A percentile compares a stretch with the other conserved stretches of the same genome.
These are phyloP conservation scores for Hamigera avellanea DNA, from an alignment of 495 filamentous ascomycete genomes.

Conservation along the genomic window DNA sequence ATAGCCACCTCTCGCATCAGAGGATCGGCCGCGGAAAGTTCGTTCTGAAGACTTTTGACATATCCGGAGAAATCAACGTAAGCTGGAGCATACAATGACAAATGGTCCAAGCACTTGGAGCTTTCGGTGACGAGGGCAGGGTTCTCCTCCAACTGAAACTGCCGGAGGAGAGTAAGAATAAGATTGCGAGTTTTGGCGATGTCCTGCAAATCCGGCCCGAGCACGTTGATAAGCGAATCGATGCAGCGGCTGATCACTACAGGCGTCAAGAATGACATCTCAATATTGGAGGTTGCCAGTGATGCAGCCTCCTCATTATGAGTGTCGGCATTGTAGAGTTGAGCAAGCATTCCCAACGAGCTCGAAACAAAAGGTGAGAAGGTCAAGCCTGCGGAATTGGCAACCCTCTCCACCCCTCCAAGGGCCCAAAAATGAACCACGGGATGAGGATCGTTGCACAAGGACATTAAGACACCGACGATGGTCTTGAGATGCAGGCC, in stretches of 20 bases:
- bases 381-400: conserved; percentile 84
- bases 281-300: conserved; percentile 74
- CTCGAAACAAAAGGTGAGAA: conserved; percentile 85
- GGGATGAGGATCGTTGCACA: conserved; percentile 93
- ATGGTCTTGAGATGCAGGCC: conserved; percentile 96
- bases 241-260: conserved; percentile 77
- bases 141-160: conserved; percentile 72
- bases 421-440: conserved; percentile 94
- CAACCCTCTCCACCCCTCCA: conserved; percentile 75
- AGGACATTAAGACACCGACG: conserved; percentile 84
- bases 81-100: conserved; percentile 82
- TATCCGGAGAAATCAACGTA: conserved; percentile 76
- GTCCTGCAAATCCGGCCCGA: conserved; percentile 92
- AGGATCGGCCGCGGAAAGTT: conserved; percentile 54
- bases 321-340: conserved; percentile 80
- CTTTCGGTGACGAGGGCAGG: conserved; percentile 63
- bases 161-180: conserved; percentile 73
- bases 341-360: conserved; percentile 84
- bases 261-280: conserved; percentile 68
- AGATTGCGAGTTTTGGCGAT: conserved; percentile 83
- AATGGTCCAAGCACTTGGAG: conserved; percentile 75
- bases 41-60: conserved; percentile 67
- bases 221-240: conserved; percentile 91
- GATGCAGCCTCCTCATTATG: conserved; percentile 78
- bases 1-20: conserved; percentile 70